These are phyloP conservation scores for Clavispora phyllophila DNA, from an alignment of 805 yeast species.

Conservation along the genomic window DNA sequence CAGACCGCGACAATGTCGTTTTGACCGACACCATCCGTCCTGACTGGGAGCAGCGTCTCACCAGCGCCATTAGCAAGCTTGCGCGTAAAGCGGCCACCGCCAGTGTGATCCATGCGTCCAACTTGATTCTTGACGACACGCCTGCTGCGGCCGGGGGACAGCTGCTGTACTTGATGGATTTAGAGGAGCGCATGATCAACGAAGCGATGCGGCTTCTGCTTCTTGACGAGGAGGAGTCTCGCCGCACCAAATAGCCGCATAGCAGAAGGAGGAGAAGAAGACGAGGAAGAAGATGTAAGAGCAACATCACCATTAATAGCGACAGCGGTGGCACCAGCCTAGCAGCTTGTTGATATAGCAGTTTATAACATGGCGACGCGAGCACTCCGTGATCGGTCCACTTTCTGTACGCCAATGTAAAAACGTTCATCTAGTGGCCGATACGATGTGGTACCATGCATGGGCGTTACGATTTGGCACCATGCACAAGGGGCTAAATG, in stretches of 20 bases:
- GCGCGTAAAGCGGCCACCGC: slow-evolving; percentile 93
- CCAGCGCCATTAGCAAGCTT: slow-evolving; percentile 65
- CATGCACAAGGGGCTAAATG: too few species aligned
- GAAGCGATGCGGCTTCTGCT: slow-evolving; percentile 76
- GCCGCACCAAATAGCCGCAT: slow-evolving; percentile 3
- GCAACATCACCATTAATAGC: too few species aligned
- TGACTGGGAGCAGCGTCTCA: slow-evolving; percentile 80
- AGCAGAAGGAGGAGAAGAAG: too few species aligned
- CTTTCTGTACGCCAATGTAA: too few species aligned
- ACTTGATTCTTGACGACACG: slow-evolving; percentile 47
- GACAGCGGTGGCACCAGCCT: too few species aligned
- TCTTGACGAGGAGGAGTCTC: slow-evolving; percentile 62
- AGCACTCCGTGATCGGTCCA: too few species aligned
- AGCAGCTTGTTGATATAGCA: too few species aligned
- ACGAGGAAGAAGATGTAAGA: too few species aligned
- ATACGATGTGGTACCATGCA: too few species aligned
- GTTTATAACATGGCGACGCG: too few species aligned
- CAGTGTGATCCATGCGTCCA: slow-evolving; percentile 86
- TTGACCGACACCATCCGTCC: slow-evolving; percentile 84
- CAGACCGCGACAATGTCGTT: slow-evolving; percentile 63
- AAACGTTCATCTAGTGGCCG: too few species aligned
- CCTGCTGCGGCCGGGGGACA: slow-evolving; percentile 6
- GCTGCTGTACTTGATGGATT: slow-evolving; percentile 14
- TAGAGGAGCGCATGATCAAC: slow-evolving; percentile 72
- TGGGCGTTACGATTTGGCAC: too few species aligned